Conservation (phyloP, 2,329 filamentous ascomycete genomes). For the Colletotrichum sublineola region DNA sequence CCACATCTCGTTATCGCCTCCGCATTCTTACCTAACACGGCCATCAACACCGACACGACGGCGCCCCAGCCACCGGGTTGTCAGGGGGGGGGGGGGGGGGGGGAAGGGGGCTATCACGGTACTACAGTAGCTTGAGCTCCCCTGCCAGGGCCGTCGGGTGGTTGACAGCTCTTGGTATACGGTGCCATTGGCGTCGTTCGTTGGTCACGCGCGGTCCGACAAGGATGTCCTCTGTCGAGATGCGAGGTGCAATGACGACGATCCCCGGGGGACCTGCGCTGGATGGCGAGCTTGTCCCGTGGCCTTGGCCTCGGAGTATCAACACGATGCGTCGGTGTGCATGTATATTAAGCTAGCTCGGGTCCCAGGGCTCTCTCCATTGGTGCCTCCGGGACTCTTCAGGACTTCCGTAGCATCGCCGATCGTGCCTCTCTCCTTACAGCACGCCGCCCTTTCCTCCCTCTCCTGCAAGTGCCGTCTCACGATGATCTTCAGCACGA, state of each 20-base stretch:
- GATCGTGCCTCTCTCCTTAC: background rate
- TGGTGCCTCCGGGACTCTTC: background rate
- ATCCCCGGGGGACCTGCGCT: conserved; percentile 6
- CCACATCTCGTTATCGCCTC: conserved; percentile 32
- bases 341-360: conserved; percentile 22
- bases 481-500: conserved; percentile 29
- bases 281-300: background rate
- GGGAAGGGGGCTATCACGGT: background rate
- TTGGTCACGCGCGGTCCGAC: conserved; percentile 20
- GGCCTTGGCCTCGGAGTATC: conserved; percentile 22
- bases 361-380: background rate
- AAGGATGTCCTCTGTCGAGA: background rate
- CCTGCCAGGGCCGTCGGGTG: background rate
- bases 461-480: background rate
- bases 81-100: conserved; percentile 4
- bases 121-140: background rate
- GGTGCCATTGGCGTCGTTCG: background rate
- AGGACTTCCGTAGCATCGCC: conserved; percentile 6
- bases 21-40: conserved; percentile 39
- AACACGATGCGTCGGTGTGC: background rate
- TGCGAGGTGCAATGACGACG: conserved; percentile 25
- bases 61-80: conserved; percentile 15
- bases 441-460: background rate
- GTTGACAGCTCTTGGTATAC: conserved; percentile 17
- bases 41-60: conserved; percentile 33